These are phyloP conservation scores for Yarrowia sp. DNA, from an alignment of 805 yeast genomes.

Conservation along the genomic window DNA sequence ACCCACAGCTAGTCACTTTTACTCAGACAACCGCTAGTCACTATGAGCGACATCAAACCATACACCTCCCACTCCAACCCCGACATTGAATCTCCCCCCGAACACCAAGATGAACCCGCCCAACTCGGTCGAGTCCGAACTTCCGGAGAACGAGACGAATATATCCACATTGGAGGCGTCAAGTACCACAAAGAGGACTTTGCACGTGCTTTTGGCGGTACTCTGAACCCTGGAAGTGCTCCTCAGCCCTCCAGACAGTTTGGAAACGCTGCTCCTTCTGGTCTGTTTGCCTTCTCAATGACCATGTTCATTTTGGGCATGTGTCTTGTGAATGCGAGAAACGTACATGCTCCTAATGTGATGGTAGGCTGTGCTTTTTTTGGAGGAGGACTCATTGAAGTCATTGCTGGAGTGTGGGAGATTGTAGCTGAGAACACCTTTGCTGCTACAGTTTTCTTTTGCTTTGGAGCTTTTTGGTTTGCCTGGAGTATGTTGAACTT, in stretches of 20 bases:
- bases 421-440: slow-evolving; percentile 61
- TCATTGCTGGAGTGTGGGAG: slow-evolving; percentile 67
- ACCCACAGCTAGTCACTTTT: too few species aligned
- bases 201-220: slow-evolving; percentile 51
- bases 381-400: slow-evolving; percentile 59
- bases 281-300: slow-evolving; percentile 56
- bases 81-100: not conserved
- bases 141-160: slow-evolving; percentile 54
- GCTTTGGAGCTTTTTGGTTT: slow-evolving; percentile 63
- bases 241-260: slow-evolving; percentile 47
- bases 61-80: not conserved
- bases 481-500: slow-evolving; percentile 57
- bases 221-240: slow-evolving; percentile 13
- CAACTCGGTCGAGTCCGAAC: slow-evolving; percentile 35
- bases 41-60: not conserved
- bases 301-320: slow-evolving; percentile 60
- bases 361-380: slow-evolving; percentile 62
- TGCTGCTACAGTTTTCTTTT: slow-evolving; percentile 51
- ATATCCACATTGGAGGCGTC: slow-evolving; percentile 63
- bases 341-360: slow-evolving; percentile 51
- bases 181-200: slow-evolving; percentile 60
- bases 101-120: slow-evolving; percentile 27
- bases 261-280: slow-evolving; percentile 63
- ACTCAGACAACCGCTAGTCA: too few species aligned
- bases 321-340: slow-evolving; percentile 54